Evolutionary conservation across 2,329 filamentous ascomycete genomes (phyloP), one percentile per base, ranked within the genome.

Genomic region (Cercospora sp.): DNA sequence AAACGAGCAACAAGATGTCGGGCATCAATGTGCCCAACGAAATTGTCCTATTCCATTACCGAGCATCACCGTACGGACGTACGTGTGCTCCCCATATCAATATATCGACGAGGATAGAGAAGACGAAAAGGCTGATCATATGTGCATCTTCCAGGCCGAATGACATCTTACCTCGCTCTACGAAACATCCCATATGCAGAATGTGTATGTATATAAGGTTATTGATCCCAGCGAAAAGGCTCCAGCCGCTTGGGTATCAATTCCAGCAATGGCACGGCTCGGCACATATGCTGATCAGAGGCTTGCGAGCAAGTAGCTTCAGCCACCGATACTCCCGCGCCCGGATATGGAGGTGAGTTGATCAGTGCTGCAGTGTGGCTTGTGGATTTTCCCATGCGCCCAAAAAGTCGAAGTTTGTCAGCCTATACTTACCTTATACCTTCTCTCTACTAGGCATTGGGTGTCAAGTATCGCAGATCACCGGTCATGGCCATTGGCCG

Each of bases 11-110:
- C 33, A 59, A 16, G 1, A 65, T 65, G 64, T 65, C 64, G 64
- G 64, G 64, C 64, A 65, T 60, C 40, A 60, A 71, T 18, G 55
- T 57, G 20, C 77, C 78, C 16, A 80, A 82, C 60, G 79, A 79
- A n/a, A 84, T 90, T 20, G 81, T 91, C 7, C 75, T 92, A 1
- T 91, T 89, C 77, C 88, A 91, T 78, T 92, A 92, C 76, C 76
- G 82, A 0, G 84, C 82, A 74, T 91, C 89, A 10, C 89, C 89
- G 0, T 91, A 87, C 74, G 89, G 65, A 20, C 60, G 65, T 65
- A 5, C 57, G 64, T 59, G n/a, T 63, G 13, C 31, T 26, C 45
- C 45, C 20, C 3, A 5, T 3, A 23, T 10, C 2, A 7, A 53
- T 2, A 53, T 53, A 53, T 62, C 40, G 10, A 8, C 59, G 20